phyloP scores from a whole-genome alignment of 139 green algal species.

The Micractinium sp. region DNA sequence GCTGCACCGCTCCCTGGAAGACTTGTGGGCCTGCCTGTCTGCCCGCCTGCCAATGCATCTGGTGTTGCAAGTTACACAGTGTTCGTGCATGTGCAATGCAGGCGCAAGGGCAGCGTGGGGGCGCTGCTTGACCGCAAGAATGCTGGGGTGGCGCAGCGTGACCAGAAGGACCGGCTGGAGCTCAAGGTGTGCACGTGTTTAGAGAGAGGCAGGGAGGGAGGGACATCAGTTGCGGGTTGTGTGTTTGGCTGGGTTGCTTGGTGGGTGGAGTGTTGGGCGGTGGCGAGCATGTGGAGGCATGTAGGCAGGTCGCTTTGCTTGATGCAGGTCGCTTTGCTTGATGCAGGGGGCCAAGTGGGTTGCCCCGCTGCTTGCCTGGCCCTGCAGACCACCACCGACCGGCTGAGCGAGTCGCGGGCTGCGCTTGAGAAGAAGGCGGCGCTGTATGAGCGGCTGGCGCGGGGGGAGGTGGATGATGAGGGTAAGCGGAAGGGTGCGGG shows the following conservation, averaged over 20 bases:
- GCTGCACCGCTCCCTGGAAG: too few relatives aligned
- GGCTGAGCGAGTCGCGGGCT: conserved; percentile 51
- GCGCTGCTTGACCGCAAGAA: conserved; percentile 60
- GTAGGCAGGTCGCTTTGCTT: too few relatives aligned
- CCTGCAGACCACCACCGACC: conserved; percentile 44
- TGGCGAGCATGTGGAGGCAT: too few relatives aligned
- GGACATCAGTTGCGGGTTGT: too few relatives aligned
- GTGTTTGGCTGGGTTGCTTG: too few relatives aligned
- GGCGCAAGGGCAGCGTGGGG: conserved; percentile 38
- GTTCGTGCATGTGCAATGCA: not conserved
- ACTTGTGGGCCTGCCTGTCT: too few relatives aligned
- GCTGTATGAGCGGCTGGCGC: conserved; percentile 78
- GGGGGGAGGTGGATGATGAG: conserved; percentile 46
- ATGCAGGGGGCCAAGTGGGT: too few relatives aligned
- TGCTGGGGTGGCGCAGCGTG: conserved; percentile 70
- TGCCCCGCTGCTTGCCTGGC: too few relatives aligned
- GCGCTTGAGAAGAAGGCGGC: conserved; percentile 83
- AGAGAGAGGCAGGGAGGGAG: too few relatives aligned
- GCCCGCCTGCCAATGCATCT: not conserved
- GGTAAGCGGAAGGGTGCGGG: conserved; percentile 38
- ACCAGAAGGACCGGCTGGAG: conserved; percentile 65
- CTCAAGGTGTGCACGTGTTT: conserved; percentile 54
- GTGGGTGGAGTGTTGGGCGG: too few relatives aligned
- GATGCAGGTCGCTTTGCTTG: too few relatives aligned
- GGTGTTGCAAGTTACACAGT: too few relatives aligned